Evolutionary conservation across 768 basidiomycete genomes (phyloP), one percentile per base, ranked within the genome.

Genomic region (Imleria badia): DNA sequence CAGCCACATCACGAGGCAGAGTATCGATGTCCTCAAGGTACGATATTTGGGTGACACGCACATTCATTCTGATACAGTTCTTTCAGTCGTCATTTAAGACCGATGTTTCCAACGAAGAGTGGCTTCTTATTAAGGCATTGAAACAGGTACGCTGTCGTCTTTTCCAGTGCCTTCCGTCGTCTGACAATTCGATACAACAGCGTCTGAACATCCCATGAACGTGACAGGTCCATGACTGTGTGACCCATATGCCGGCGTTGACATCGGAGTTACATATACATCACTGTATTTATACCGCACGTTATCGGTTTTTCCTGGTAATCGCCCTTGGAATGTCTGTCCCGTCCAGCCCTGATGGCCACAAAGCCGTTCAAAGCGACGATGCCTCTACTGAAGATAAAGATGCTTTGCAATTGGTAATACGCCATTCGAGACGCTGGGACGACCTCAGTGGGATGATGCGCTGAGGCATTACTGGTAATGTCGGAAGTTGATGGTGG

Each of bases 21-120:
- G 91, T 62, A 98, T 99, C 60, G 97, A 98, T 71, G 91, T 95
- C 10, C 79, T 98, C 42, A 98, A 98, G 89, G 86, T 90, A 64
- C 35, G 63, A 51, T 8, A 45, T 39, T 20, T 17, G 51, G 31
- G 34, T 35, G 20, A n/a, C 23, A 38, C 23, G 30, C 34, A 33
- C 48, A 23, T 54, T 38, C 49, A 26, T 45, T 48, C 52, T 63
- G 53, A 62, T 43, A 30, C 26, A 3, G 12, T 20, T 43, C 55
- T 48, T 63, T 23, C 59, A 95, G 93, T 78, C 79, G 29, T 85
- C 86, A 17, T 98, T 98, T 78, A 88, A 92, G 75, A 78, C 84
- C 22, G 91, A 98, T 67, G 93, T 94, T 22, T 81, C 88, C 29
- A 88, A 81, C 54, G 91, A 96, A 55, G 96, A 98, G 65, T 98